Evolutionary conservation across 1,139 yeast genomes (phyloP), one percentile per base, ranked within the genome.

Genomic region (Meyerozyma sp.): DNA sequence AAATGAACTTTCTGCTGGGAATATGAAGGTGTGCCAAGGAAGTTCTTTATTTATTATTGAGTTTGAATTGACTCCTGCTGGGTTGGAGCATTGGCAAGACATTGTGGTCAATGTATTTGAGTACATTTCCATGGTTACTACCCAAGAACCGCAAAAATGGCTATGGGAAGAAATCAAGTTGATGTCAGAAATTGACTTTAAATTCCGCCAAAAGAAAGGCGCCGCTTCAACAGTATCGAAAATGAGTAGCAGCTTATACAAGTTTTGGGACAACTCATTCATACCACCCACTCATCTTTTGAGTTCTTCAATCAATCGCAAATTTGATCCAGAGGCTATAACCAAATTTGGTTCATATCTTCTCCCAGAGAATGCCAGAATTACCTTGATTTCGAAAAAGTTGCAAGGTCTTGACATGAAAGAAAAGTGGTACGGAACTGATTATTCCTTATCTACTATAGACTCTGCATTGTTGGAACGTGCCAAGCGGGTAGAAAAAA

Each of bases 341-440:
- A 58, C 62, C 14, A 66, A 77, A n/a, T 80, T 76, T 51, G 76
- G 77, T 10, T 54, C 63, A 0, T 69, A 70, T 47, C 68, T 93
- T 45, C 73, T 58, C 38, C 74, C 82, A 0, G 70, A 75, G 23
- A 89, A 86, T 54, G 77, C 84, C 51, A 74, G 91, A 49, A 69
- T 80, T 8, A 68, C 75, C 32, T 60, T 91, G 36, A 70, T 82
- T 8, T 75, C 86, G 0, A 81, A 77, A 51, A 63, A 65, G 7
- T 62, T 77, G 27, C 59, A 65, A 3, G 58, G 52, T 11, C 66
- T 76, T 28, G 64, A 70, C 41, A 49, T 64, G 18, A 69, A 55
- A 13, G 98, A 93, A 61, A 72, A 79, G 55, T 91, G 96, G 96
- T 93, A 93, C 57, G 96, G 95, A 5, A 89, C 98, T 0, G 84